Conservation (phyloP, 179 eudicot genomes). For the Beta corolliflora region DNA sequence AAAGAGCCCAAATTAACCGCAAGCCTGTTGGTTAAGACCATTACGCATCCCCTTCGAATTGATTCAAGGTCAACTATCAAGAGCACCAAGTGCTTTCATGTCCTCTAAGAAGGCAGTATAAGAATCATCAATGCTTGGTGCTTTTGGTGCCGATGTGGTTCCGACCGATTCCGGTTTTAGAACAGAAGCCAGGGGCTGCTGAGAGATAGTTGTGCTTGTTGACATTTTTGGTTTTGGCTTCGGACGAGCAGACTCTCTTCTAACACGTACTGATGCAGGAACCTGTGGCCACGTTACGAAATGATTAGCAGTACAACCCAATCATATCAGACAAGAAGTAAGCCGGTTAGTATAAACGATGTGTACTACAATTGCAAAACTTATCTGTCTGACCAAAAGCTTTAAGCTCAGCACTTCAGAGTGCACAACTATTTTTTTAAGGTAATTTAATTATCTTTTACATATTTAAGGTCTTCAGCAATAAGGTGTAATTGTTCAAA, state of each 20-base stretch:
- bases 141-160: conserved; percentile 54
- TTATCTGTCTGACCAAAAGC: not conserved
- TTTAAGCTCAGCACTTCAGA: not conserved
- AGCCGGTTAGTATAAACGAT: not conserved
- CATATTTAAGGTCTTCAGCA: not conserved
- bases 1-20: too few relatives aligned
- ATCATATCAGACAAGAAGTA: not conserved
- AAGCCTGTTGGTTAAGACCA: too few relatives aligned
- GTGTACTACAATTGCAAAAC: not conserved
- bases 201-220: conserved; percentile 35
- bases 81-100: conserved; percentile 98
- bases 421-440: not conserved
- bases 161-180: conserved; percentile 43
- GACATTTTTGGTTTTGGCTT: conserved; percentile 80
- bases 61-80: conserved; percentile 57
- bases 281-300: conserved; percentile 46
- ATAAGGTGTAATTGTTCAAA: not conserved
- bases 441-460: not conserved
- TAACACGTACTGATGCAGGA: conserved; percentile 96
- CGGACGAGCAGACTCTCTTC: conserved; percentile 74
- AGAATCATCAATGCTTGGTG: conserved; percentile 85
- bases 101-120: conserved; percentile 94
- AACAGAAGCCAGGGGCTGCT: conserved; percentile 43
- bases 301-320: not conserved
- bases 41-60: not conserved